Conservation (phyloP, 768 basidiomycete species). For the Dendrothele bispora region DNA sequence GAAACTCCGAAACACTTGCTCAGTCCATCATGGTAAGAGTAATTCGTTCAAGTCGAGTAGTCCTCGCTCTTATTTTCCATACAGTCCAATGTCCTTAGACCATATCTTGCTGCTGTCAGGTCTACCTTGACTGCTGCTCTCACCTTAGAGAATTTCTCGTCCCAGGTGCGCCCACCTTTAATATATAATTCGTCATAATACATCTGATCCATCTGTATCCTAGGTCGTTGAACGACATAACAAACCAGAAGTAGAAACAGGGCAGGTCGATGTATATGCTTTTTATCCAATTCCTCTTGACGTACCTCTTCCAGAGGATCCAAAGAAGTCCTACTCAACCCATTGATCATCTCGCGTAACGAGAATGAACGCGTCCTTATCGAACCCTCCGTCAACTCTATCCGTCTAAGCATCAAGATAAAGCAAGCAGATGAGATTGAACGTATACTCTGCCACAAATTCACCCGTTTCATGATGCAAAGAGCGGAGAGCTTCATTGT, state of each 20-base stretch:
- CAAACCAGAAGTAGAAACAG: conserved; percentile 91
- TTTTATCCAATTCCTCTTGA: not conserved
- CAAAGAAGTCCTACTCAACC: conserved; percentile 91
- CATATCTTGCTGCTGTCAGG: conserved; percentile 94
- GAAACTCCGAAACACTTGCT: not conserved
- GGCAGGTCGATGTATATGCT: conserved; percentile 43
- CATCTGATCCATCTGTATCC: conserved; percentile 17
- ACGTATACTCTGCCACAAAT: conserved; percentile 95
- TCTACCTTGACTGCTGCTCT: conserved; percentile 97
- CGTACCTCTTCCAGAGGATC: conserved; percentile 58
- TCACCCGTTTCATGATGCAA: conserved; percentile 99
- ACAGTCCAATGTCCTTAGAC: conserved; percentile 93
- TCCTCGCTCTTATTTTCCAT: conserved; percentile 10
- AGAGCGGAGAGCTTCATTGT: conserved; percentile 97
- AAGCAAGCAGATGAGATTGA: conserved; percentile 99
- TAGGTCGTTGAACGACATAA: conserved; percentile 97
- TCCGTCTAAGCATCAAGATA: conserved; percentile 95
- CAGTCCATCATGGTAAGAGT: conserved; percentile 49
- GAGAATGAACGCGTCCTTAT: conserved; percentile 97
- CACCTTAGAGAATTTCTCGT: conserved; percentile 96
- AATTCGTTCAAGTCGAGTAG: conserved; percentile 1
- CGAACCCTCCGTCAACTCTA: conserved; percentile 96
- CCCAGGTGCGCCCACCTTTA: conserved; percentile 61
- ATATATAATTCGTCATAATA: conserved; percentile 9
- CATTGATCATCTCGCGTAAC: conserved; percentile 92